Evolutionary conservation across 768 basidiomycete species (phyloP), one percentile per base, ranked within the genome.

Genomic region (Pisolithus orientalis): DNA sequence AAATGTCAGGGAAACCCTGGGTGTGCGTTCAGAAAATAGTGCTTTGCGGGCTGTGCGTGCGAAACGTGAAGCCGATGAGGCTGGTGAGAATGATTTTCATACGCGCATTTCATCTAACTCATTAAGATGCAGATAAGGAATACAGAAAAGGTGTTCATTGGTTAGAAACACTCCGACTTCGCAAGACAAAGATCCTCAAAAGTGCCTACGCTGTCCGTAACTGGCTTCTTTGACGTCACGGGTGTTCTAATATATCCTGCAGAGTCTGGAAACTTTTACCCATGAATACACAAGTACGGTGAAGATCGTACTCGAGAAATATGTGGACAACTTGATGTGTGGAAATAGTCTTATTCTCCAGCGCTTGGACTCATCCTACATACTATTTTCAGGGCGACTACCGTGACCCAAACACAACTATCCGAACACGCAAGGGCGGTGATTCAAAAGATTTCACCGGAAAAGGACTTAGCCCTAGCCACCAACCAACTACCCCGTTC

Each of bases 41-140:
- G 85, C 91, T 1, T 71, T 94, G 54, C 80, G 85, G 48, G 79
- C 83, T 25, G 88, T 91, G 16, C 83, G 87, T 39, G 83, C 87
- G 24, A 94, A 93, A 70, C 76, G 94, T 46, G 93, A 96, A 58
- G 85, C 87, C 5, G 93, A 95, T 34, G 93, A 95, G 66, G 92
- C 93, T 53, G 89, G 91, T 87, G 53, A 56, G 76, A 65, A 16
- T 10, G 21, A 32, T 7, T 25, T 49, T 49, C 7, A 31, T 17
- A 14, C 46, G 47, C n/a, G 11, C 24, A 31, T 37, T 42, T 38
- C n/a, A 28, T 17, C 46, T 24, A 50, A 48, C 32, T 58, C 42
- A 59, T 42, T 47, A 40, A 31, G 7, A 1, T 39, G 52, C 59
- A 90, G 93, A 96, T 66, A 90, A 85, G 65, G 92, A 94, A 53